Percentiles rank a stretch among this genome's conserved stretches.
Conservation (phyloP, 2,329 filamentous ascomycete genomes). For the Pseudodiploospora longispora region DNA sequence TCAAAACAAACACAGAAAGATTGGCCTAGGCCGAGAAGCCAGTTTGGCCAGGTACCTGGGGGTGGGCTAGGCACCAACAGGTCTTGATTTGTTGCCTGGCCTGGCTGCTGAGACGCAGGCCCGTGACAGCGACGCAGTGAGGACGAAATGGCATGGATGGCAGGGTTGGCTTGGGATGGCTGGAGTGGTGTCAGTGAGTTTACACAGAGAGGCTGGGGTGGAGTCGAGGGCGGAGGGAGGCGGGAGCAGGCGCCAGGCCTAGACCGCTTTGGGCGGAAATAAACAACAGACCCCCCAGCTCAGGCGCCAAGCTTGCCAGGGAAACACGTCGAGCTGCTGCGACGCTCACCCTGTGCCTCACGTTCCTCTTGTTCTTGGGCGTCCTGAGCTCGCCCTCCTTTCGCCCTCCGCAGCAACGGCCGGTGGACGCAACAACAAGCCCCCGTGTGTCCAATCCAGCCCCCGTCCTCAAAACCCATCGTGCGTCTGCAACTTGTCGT, state of each 20-base stretch:
- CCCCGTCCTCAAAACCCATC: slow-evolving; percentile 33
- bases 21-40: too few species aligned
- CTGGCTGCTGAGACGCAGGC: slow-evolving; percentile 6
- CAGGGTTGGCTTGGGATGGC: slow-evolving; percentile 10
- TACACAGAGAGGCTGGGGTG: neutral
- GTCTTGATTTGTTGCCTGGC: too few species aligned
- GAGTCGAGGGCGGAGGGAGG: slow-evolving; percentile 10
- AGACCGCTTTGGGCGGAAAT: slow-evolving; percentile 16
- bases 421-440: slow-evolving; percentile 13
- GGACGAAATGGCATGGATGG: slow-evolving; percentile 7
- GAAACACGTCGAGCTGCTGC: slow-evolving; percentile 16
- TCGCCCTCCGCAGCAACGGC: neutral
- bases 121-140: slow-evolving; percentile 2
- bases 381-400: neutral
- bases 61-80: too few species aligned
- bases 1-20: too few species aligned
- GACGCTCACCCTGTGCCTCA: slow-evolving; percentile 4
- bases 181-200: neutral
- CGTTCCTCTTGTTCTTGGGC: slow-evolving; percentile 12
- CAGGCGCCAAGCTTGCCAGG: slow-evolving; percentile 3
- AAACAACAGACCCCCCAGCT: slow-evolving; percentile 16
- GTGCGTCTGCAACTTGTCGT: slow-evolving; percentile 23
- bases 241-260: slow-evolving; percentile 9
- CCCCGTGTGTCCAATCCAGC: slow-evolving; percentile 19
- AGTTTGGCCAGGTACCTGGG: too few species aligned